phyloP scores from a whole-genome alignment of 495 filamentous ascomycete genomes.

The Penicillium cataractarum region DNA sequence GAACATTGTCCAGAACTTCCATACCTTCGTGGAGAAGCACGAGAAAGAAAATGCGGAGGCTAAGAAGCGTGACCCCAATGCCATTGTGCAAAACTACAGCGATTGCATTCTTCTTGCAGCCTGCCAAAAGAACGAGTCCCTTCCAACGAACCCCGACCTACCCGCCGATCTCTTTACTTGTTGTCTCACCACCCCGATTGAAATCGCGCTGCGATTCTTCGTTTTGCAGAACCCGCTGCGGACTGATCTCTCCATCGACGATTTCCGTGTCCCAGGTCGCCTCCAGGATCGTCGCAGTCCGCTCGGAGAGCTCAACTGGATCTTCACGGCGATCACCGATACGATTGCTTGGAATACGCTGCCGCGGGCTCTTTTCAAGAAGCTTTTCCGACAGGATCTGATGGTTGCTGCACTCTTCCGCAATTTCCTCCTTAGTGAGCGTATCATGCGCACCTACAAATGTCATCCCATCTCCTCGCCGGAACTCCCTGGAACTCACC shows the following conservation, averaged over 20 bases:
- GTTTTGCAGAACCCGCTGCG: constrained; percentile 88
- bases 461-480: constrained; percentile 92
- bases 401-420: constrained; percentile 98
- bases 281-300: constrained; percentile 93
- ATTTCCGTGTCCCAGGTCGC: constrained; percentile 77
- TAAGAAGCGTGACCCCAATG: constrained; percentile 70
- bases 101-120: constrained; percentile 93
- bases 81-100: constrained; percentile 67
- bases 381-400: constrained; percentile 95
- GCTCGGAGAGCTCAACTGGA: constrained; percentile 97
- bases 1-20: constrained; percentile 92
- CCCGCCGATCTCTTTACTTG: constrained; percentile 96
- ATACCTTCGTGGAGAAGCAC: constrained; percentile 92
- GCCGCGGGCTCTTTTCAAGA: constrained; percentile 87
- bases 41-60: constrained; percentile 80
- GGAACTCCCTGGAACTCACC: constrained; percentile 84
- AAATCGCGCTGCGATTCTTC: constrained; percentile 94
- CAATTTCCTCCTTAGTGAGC: constrained; percentile 92
- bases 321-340: constrained; percentile 98
- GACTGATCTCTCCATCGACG: constrained; percentile 71
- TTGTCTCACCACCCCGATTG: constrained; percentile 94
- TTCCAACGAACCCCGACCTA: constrained; percentile 94
- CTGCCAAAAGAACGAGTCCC: constrained; percentile 82
- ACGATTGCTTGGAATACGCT: constrained; percentile 98
- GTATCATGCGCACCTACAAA: constrained; percentile 93